These are phyloP conservation scores for Hirsutella rhossiliensis DNA, from an alignment of 2,329 filamentous ascomycete species.

Conservation along the genomic window DNA sequence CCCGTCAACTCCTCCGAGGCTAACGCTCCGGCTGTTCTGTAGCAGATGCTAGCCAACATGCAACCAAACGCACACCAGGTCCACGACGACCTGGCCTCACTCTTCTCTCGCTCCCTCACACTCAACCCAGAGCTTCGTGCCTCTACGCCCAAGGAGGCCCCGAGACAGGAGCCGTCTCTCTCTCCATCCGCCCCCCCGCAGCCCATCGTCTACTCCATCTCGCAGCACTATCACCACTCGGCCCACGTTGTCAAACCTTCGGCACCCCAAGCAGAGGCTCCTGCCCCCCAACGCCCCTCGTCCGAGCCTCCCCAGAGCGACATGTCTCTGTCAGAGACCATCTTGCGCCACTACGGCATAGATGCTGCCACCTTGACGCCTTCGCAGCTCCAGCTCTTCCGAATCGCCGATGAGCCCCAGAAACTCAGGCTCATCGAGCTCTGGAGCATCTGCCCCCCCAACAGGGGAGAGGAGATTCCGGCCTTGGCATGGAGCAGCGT, in stretches of 20 bases:
- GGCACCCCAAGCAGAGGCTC: slow-evolving; percentile 13
- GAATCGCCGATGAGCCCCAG: slow-evolving; percentile 59
- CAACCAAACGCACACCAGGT: slow-evolving; percentile 36
- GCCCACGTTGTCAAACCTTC: slow-evolving; percentile 40
- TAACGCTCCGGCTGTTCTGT: too few species aligned
- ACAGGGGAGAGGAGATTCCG: slow-evolving; percentile 40
- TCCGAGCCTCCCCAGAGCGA: slow-evolving; percentile 39
- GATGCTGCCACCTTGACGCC: slow-evolving; percentile 57
- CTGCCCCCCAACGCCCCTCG: slow-evolving; percentile 27
- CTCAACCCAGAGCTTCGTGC: slow-evolving; percentile 34
- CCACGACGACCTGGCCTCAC: slow-evolving; percentile 69
- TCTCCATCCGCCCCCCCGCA: slow-evolving; percentile 12
- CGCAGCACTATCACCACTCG: slow-evolving; percentile 77
- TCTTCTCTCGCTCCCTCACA: slow-evolving; percentile 67
- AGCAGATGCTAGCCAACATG: slow-evolving; percentile 1
- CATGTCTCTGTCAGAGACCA: slow-evolving; percentile 38
- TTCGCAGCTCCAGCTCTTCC: slow-evolving; percentile 69
- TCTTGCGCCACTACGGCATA: slow-evolving; percentile 56
- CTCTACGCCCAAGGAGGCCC: slow-evolving; percentile 11
- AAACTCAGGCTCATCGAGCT: slow-evolving; percentile 66
- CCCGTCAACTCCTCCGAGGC: neutral
- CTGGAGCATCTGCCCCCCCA: slow-evolving; percentile 71
- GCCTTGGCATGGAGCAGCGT: slow-evolving; percentile 40
- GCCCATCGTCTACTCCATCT: slow-evolving; percentile 58
- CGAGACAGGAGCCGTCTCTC: slow-evolving; percentile 17